Conservation (phyloP, 1,139 yeast genomes). For the Taphrina confusa region DNA sequence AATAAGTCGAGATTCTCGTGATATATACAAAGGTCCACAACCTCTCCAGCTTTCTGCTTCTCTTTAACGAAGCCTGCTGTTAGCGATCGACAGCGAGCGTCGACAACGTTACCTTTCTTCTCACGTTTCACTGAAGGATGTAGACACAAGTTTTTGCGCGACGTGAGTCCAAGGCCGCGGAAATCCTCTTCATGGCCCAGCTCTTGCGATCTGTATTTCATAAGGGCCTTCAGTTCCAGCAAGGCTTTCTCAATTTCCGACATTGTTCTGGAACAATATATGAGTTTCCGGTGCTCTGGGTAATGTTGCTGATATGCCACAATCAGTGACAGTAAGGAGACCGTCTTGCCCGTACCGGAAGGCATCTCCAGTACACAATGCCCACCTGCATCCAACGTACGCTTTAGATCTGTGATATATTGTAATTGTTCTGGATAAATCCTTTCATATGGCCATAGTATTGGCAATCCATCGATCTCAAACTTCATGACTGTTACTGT, state of each 20-base stretch:
- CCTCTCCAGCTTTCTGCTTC: slow-evolving; percentile 62
- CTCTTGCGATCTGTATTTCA: slow-evolving; percentile 81
- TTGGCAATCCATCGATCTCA: slow-evolving; percentile 85
- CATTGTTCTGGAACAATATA: slow-evolving; percentile 99
- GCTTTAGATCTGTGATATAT: slow-evolving; percentile 93
- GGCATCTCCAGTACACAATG: slow-evolving; percentile 97
- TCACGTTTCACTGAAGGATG: slow-evolving; percentile 88
- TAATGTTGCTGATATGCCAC: slow-evolving; percentile 87
- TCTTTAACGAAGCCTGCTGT: slow-evolving; percentile 86
- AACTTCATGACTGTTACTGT: slow-evolving; percentile 26
- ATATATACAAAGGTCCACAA: slow-evolving; percentile 69
- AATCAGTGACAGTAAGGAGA: slow-evolving; percentile 82
- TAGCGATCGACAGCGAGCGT: slow-evolving; percentile 91
- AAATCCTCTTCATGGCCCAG: slow-evolving; percentile 82
- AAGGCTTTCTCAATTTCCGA: slow-evolving; percentile 96
- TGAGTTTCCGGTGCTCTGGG: slow-evolving; percentile 90
- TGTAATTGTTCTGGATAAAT: slow-evolving; percentile 98
- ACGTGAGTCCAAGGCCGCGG: slow-evolving; percentile 88
- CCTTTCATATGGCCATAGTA: slow-evolving; percentile 93
- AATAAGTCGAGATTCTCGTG: slow-evolving; percentile 84
- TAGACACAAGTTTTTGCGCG: slow-evolving; percentile 88
- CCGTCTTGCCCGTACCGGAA: slow-evolving; percentile 99
- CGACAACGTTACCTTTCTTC: slow-evolving; percentile 89
- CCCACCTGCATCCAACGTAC: slow-evolving; percentile 87
- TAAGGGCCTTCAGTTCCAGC: slow-evolving; percentile 83